Base-by-base conservation (phyloP, 2,329 filamentous ascomycete genomes). In the Colletotrichum limetticola region DNA sequence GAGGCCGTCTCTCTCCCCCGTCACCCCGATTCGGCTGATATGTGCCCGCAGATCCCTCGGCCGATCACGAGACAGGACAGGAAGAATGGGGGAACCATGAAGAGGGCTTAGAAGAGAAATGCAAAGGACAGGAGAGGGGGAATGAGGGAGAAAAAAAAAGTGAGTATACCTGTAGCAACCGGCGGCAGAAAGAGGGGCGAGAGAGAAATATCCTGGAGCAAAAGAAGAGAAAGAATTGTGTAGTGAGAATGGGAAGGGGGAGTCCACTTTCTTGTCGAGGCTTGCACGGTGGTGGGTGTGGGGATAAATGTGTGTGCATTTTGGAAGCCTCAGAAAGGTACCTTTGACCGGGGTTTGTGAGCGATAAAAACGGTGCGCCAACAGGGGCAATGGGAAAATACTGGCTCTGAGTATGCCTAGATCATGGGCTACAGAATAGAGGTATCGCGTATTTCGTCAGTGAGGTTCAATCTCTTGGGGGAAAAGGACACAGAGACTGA, bases 241-340 rank as follows among this genome's bases (percentile, higher is more conserved):
- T 74, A 71, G 67, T 60, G 35, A 65, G 64, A 59, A 57, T 56
- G 60, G 61, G 46, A 64, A 64, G 59, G 57, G 57, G 60, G 66
- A 72, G 60, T 61, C 67, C 71, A 70, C 71, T 56, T 56, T 57
- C 53, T 71, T 57, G 71, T 73, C 67, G 71, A 73, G 71, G 67
- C 66, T 72, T 73, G 61, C 60, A 35, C 67, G 52, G 71, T 57
- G 52, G 62, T 65, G 62, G 53, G 70, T 72, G 71, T 73, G 71
- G 71, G 71, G 71, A 74, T 74, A 67, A 60, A 68, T 72, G 68
- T 42, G 37, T 42, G 37, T 19, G 32, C 37, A 3, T 66, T 68
- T 55, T 58, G 68, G 32, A 71, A 42, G 37, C 42, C 61, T 66
- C 62, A 28, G 12, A 52, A 46, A 26, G 19, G 16, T 65, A 28